Evolutionary conservation across 1,284 basidiomycete genomes (phyloP), one percentile per base, ranked within the genome.

Genomic region (Malassezia caprae): DNA sequence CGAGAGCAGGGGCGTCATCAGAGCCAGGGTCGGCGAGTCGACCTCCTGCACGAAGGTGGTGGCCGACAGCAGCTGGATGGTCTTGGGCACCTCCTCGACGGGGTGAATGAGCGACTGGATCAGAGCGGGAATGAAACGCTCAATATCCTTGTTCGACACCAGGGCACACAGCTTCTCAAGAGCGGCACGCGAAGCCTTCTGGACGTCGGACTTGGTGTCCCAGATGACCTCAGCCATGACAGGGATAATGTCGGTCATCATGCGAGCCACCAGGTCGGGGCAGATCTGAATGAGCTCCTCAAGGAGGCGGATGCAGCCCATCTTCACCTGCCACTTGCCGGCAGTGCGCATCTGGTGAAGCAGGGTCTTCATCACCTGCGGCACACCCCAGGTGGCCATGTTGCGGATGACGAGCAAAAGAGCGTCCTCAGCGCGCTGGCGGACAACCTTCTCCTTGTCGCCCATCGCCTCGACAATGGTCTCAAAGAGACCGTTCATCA

Each of bases 21-120:
- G 85, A 67, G 94, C 96, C 69, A 99, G 86, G 65, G 94, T 98
- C 60, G 94, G 84, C 61, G 93, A 91, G 77, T 98, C 94, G 79
- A 99, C 94, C 82, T 98, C 94, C 61, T 91, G 90, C 84, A 99
- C 94, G 85, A 98, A 98, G 77, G 94, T 98, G 78, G 94, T 98
- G 59, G 94, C 86, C 77, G 91, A 91, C 78, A 98, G 90, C 78
- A 96, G 86, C 75, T 83, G 82, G 74, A 98, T 89, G 72, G 90
- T 96, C 76, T 86, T 88, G 73, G 91, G 87, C 63, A 96, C 93
- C 83, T 98, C 90, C 82, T 98, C 93, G 69, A 96, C 90, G 72
- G 94, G 94, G 82, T 98, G 90, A 80, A 96, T 91, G 73, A 98
- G 81, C 77, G 89, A 87, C 78, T 93, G 88, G 79, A 94, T 91